phyloP scores from a whole-genome alignment of 2,329 filamentous ascomycete species.

The Elsinoe perseae region DNA sequence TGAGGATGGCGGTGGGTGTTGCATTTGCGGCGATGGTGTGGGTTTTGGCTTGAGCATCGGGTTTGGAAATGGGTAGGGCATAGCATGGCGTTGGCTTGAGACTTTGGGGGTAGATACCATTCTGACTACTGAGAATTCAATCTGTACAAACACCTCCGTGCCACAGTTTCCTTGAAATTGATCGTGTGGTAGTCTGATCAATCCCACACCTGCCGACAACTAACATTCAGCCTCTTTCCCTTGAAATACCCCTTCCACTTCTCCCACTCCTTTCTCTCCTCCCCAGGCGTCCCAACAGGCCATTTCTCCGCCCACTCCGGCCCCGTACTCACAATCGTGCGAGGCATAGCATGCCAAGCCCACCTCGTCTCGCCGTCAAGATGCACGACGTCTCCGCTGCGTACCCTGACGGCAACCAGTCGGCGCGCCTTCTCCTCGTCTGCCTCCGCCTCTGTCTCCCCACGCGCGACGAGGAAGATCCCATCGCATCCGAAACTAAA shows the following conservation, averaged over 20 bases:
- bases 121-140: neutral
- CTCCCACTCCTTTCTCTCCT: constrained; percentile 27
- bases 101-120: neutral
- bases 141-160: neutral
- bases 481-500: constrained; percentile 20
- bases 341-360: constrained; percentile 21
- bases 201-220: constrained; percentile 36
- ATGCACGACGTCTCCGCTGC: constrained; percentile 18
- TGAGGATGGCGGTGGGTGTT: neutral
- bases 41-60: neutral
- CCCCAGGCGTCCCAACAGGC: constrained; percentile 22
- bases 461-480: constrained; percentile 19
- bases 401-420: constrained; percentile 18
- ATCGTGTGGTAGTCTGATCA: no score
- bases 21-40: constrained; percentile 11
- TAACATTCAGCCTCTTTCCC: constrained; percentile 35
- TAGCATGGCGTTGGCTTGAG: neutral
- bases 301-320: constrained; percentile 17
- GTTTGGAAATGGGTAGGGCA: neutral
- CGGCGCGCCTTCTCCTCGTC: constrained; percentile 24
- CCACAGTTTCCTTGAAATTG: neutral
- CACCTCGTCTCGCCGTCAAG: constrained; percentile 19
- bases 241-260: constrained; percentile 35
- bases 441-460: constrained; percentile 5
- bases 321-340: constrained; percentile 18